Conservation (phyloP, 441 rosid species). For the Pelargonium cotyledonis region DNA sequence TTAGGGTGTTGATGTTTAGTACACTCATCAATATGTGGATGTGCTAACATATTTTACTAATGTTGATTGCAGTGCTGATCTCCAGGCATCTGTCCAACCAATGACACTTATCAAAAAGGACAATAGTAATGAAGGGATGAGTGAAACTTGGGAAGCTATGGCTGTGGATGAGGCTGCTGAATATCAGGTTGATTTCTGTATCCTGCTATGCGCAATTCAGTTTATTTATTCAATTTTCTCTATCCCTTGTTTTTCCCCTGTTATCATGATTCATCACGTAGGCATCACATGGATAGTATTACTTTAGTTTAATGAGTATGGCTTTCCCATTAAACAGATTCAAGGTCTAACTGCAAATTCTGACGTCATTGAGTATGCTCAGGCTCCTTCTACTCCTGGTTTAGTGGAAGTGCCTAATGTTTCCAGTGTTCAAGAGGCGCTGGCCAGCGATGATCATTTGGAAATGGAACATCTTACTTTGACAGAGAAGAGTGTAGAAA, state of each 20-base stretch:
- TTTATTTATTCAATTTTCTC: background rate
- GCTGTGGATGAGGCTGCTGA: conserved; percentile 39
- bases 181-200: conserved; percentile 48
- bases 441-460: conserved; percentile 57
- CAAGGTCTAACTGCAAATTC: conserved; percentile 38
- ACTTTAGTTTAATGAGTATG: conserved; percentile 14
- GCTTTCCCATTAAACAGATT: conserved; percentile 39
- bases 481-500: conserved; percentile 32
- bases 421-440: conserved; percentile 56
- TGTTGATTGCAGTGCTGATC: conserved; percentile 47
- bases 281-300: background rate
- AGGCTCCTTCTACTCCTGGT: conserved; percentile 90
- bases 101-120: conserved; percentile 25
- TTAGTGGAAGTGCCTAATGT: conserved; percentile 61
- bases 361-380: conserved; percentile 59
- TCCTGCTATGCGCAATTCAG: conserved; percentile 11
- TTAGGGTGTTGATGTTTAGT: background rate
- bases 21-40: conserved; percentile 2
- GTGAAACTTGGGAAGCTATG: conserved; percentile 34
- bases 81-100: conserved; percentile 36
- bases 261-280: conserved; percentile 10
- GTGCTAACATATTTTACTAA: background rate
- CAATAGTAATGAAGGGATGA: conserved; percentile 27
- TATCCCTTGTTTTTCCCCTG: conserved; percentile 7
- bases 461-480: conserved; percentile 53